A percentile compares a stretch with the other conserved stretches of the same genome.
These are phyloP conservation scores for Nemania sp. DNA, from an alignment of 2,329 filamentous ascomycete genomes.

Conservation along the genomic window DNA sequence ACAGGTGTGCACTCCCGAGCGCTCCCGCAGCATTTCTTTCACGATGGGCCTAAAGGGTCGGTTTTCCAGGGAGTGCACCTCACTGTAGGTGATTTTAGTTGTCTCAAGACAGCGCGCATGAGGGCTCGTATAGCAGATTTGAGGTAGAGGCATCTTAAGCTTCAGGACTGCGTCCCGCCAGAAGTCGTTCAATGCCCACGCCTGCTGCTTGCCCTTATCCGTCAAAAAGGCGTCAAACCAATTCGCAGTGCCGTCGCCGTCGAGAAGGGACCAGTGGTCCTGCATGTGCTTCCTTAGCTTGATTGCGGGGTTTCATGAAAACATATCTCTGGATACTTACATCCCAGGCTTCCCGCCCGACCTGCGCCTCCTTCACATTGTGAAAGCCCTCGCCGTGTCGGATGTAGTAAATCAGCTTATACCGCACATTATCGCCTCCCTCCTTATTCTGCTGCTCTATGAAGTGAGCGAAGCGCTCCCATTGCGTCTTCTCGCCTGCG, in stretches of 20 bases:
- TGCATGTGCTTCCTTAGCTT: not conserved
- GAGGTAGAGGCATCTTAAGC: not conserved
- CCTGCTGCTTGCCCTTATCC: not conserved
- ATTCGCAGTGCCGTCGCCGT: not conserved
- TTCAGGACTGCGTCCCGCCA: not conserved
- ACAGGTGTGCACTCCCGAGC: not conserved
- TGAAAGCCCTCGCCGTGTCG: not conserved
- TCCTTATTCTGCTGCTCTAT: not conserved
- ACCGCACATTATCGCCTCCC: not conserved
- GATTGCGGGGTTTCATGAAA: not conserved
- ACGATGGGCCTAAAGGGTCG: not conserved
- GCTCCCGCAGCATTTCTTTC: not conserved
- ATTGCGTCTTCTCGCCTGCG: not conserved
- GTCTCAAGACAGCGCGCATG: not conserved
- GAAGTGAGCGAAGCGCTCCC: not conserved
- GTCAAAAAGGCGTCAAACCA: conserved; percentile 2
- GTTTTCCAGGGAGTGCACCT: not conserved
- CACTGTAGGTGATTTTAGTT: not conserved
- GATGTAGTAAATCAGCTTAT: not conserved
- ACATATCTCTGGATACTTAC: not conserved
- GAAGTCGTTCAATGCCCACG: not conserved
- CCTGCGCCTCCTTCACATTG: not conserved
- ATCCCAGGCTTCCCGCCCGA: not conserved
- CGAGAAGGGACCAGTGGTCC: not conserved
- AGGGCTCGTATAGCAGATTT: not conserved